A percentile compares a stretch with the other conserved stretches of the same genome.
phyloP scores from a whole-genome alignment of 2,329 filamentous ascomycete genomes.

The Elsinoe perseae region DNA sequence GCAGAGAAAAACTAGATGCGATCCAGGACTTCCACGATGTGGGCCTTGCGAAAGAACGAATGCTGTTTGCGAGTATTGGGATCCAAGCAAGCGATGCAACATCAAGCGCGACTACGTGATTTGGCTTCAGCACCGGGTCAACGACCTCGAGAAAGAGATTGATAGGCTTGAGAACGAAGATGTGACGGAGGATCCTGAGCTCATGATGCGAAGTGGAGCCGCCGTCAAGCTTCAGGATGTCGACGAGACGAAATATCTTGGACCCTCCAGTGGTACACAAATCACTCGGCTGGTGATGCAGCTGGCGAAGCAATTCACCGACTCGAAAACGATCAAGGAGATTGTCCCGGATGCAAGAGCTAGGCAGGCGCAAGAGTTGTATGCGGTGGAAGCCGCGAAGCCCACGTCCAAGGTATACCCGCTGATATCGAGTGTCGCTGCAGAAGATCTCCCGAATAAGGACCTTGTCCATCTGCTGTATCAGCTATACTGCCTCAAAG shows the following conservation, averaged over 20 bases:
- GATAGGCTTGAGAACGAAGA: slow-evolving; percentile 71
- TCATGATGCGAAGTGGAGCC: slow-evolving; percentile 79
- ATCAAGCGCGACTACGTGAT: slow-evolving; percentile 90
- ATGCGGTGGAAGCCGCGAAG: slow-evolving; percentile 56
- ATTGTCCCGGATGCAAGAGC: slow-evolving; percentile 70
- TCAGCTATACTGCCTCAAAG: slow-evolving; percentile 80
- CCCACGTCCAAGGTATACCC: slow-evolving; percentile 77
- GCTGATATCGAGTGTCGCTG: slow-evolving; percentile 77
- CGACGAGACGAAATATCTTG: slow-evolving; percentile 84
- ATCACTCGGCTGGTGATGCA: slow-evolving; percentile 95
- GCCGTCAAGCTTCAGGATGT: slow-evolving; percentile 76
- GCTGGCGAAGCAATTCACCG: slow-evolving; percentile 86
- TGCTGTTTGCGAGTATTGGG: slow-evolving; percentile 89
- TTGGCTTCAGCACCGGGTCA: slow-evolving; percentile 78
- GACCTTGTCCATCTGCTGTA: slow-evolving; percentile 70
- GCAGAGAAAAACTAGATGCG: slow-evolving; percentile 92
- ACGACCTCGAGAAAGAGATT: slow-evolving; percentile 72
- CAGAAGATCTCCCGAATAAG: slow-evolving; percentile 64
- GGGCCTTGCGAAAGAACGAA: slow-evolving; percentile 87
- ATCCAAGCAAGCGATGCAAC: slow-evolving; percentile 75
- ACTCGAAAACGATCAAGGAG: slow-evolving; percentile 84
- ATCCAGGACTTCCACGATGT: slow-evolving; percentile 84
- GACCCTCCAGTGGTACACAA: slow-evolving; percentile 88
- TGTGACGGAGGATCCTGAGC: slow-evolving; percentile 62
- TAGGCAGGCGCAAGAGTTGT: slow-evolving; percentile 60